These are phyloP conservation scores for Leptosphaerulina australis DNA, from an alignment of 2,329 filamentous ascomycete species.

Conservation along the genomic window DNA sequence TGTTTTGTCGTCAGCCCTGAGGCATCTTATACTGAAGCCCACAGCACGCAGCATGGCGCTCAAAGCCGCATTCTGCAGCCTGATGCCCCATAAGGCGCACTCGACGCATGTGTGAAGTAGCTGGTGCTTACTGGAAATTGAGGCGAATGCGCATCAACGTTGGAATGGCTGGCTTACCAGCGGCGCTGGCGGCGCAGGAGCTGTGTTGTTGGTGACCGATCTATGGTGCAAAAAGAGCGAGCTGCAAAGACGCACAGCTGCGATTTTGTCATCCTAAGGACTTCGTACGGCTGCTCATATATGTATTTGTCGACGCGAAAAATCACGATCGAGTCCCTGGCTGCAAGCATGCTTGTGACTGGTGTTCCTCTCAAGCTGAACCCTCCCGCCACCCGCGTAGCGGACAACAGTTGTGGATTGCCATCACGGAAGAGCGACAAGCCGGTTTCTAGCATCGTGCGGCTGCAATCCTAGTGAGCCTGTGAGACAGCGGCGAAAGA, in stretches of 20 bases:
- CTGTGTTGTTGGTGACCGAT: conserved; percentile 5
- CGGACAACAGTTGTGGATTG: conserved; percentile 28
- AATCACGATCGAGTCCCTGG: conserved; percentile 32
- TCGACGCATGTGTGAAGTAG: conserved; percentile 9
- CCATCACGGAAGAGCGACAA: conserved; percentile 31
- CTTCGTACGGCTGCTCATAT: conserved; percentile 19
- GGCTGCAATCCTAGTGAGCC: conserved; percentile 12
- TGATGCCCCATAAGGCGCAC: conserved; percentile 8
- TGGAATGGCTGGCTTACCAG: conserved; percentile 24
- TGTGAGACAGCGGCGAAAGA: conserved; percentile 33
- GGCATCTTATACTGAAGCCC: conserved; percentile 23
- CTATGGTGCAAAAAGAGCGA: conserved; percentile 6
- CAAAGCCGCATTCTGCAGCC: conserved; percentile 6
- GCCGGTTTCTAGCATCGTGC: conserved; percentile 30
- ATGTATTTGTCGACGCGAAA: conserved; percentile 28
- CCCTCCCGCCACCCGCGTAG: conserved; percentile 10
- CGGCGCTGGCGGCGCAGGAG: conserved; percentile 19
- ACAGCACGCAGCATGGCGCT: conserved; percentile 2
- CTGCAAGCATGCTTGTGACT: conserved; percentile 25
- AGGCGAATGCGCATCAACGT: conserved; percentile 20
- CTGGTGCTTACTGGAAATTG: conserved; percentile 30
- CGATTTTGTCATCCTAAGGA: not conserved
- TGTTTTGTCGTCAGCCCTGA: conserved; percentile 36
- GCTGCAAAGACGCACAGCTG: conserved; percentile 1
- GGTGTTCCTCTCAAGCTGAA: conserved; percentile 41